Percentiles rank a stretch among this genome's conserved stretches.
Conservation (phyloP, 2,329 filamentous ascomycete species). For the Ampelomyces quisqualis region DNA sequence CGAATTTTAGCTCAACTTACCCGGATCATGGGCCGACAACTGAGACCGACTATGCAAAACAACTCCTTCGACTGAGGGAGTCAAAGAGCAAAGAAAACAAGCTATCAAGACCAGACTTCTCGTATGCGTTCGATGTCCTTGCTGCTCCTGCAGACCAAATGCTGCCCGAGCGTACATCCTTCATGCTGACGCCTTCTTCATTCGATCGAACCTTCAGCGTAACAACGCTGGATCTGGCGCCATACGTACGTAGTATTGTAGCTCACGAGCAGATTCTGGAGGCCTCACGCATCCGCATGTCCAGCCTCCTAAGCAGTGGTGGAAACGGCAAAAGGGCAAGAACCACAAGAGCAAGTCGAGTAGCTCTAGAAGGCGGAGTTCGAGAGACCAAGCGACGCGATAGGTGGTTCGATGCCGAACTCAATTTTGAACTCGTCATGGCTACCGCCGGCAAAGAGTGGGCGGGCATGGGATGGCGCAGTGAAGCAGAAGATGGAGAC, state of each 20-base stretch:
- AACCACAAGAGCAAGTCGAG: constrained; percentile 72
- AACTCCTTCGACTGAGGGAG: constrained; percentile 35
- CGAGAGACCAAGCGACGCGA: constrained; percentile 68
- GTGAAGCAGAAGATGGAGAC: constrained; percentile 3
- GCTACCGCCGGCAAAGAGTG: constrained; percentile 55
- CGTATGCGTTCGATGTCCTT: constrained; percentile 55
- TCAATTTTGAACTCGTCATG: constrained; percentile 64
- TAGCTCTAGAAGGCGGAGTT: constrained; percentile 73
- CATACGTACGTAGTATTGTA: constrained; percentile 85
- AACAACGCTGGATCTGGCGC: constrained; percentile 76
- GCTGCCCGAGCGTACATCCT: constrained; percentile 31
- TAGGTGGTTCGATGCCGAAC: constrained; percentile 65
- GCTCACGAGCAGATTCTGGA: constrained; percentile 72
- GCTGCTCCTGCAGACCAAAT: constrained; percentile 41
- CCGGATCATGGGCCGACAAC: constrained; percentile 1
- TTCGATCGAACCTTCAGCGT: constrained; percentile 71
- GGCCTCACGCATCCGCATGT: constrained; percentile 63
- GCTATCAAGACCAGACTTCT: constrained; percentile 46
- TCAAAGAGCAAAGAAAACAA: constrained; percentile 13
- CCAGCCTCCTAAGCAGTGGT: constrained; percentile 63
- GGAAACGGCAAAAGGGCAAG: constrained; percentile 60
- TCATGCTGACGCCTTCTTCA: constrained; percentile 65
- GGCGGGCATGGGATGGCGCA: constrained; percentile 38
- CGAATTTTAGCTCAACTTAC: background rate
- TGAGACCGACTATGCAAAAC: constrained; percentile 23